Evolutionary conservation across 352 stramenopile species (phyloP).

Genomic region (Globisporangium uncinulatum): DNA sequence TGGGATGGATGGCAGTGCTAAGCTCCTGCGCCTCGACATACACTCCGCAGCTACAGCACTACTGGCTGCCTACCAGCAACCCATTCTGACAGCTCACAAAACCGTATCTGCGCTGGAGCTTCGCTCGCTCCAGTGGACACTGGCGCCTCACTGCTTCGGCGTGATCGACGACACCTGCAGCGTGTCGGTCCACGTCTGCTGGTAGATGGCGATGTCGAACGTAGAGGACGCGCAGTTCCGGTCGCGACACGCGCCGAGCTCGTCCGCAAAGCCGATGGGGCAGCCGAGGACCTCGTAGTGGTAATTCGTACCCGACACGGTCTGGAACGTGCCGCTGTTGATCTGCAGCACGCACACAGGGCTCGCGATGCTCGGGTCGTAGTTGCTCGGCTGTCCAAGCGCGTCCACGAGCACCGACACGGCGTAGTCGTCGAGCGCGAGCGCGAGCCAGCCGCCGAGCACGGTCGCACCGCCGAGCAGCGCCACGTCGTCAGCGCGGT

Average conservation of each 20-base stretch:
- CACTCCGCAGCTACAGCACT: no score
- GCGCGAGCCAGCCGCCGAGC: conserved; percentile 6
- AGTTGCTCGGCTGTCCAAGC: conserved; percentile 22
- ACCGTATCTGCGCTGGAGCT: neutral
- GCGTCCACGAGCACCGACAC: conserved; percentile 28
- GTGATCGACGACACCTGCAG: conserved; percentile 34
- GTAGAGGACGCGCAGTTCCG: conserved; percentile 28
- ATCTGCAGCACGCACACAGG: conserved; percentile 37
- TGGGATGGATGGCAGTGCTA: no score
- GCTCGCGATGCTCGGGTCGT: conserved; percentile 21
- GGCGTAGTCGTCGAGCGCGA: conserved; percentile 3
- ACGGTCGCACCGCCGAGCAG: conserved; percentile 2
- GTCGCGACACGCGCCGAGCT: conserved; percentile 33
- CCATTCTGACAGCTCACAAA: no score
- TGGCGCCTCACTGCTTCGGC: conserved; percentile 11
- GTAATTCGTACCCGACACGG: conserved; percentile 54
- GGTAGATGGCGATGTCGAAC: conserved; percentile 35
- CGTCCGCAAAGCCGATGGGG: conserved; percentile 22
- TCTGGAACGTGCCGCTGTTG: conserved; percentile 30
- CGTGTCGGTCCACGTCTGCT: conserved; percentile 31
- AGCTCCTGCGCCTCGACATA: no score
- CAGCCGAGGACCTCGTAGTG: conserved; percentile 49
- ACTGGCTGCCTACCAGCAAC: no score
- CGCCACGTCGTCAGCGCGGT: neutral
- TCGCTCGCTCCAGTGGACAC: neutral